Base-by-base conservation (phyloP, 2,329 filamentous ascomycete genomes). In the Diaporthe nobilis region DNA sequence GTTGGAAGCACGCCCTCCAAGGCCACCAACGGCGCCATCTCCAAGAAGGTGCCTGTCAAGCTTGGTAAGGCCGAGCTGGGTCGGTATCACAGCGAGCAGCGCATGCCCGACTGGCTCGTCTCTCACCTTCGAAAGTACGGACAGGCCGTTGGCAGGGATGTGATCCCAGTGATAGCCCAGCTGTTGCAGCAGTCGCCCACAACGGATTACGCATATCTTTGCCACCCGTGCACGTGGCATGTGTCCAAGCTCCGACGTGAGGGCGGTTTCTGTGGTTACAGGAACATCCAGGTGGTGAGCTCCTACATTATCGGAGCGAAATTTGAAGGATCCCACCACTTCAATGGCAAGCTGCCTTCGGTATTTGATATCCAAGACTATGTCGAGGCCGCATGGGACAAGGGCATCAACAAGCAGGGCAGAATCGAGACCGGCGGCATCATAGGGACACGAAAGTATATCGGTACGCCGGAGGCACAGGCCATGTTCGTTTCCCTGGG, bases 231-330 rank as follows among this genome's bases (percentile, higher is more conserved):
- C 65, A 93, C 95, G 0, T 88, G 92, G 67, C 96, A 98, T 81
- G 89, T 98, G 37, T 94, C 94, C 71, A 98, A 98, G 81, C 88
- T 97, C 71, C 90, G 89, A n/a, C 89, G 87, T 76, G 96, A 98
- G 85, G 95, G 95, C 31, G 94, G 95, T 8, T 98, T 98, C 82
- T 98, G 96, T 82, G 96, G 96, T 4, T 98, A 98, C 82, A 91
- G 96, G 55, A 98, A 98, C 81, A 97, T 98, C 44, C 97, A 98
- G 82, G 97, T 97, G 92, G 84, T 98, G 79, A 86, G 93, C 20
- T 96, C 95, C 0, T 96, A 95, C 82, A 91, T 98, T 28, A 90
- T 92, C 75, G 90, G 89, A 12, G 85, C 90, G 1, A 83, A 86
- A 53, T 87, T 87, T 17, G 84, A 87, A 17, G 94, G 94, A 0